A percentile compares a stretch with the other conserved stretches of the same genome.
Evolutionary conservation across 2,329 filamentous ascomycete species (phyloP).

Genomic region (Mycosphaerella arachidis): DNA sequence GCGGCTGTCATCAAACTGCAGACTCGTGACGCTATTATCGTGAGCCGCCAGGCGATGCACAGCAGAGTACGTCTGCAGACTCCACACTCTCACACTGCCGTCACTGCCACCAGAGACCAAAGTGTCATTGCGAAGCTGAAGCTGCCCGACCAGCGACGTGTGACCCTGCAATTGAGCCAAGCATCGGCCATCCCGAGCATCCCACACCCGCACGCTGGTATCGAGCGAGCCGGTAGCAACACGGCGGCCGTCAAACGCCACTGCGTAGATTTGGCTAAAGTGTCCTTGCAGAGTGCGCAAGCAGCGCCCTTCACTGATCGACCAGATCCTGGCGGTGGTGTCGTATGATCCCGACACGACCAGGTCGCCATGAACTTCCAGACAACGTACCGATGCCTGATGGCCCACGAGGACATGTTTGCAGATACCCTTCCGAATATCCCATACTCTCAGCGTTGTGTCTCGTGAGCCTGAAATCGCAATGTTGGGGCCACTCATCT

Average conservation of each 20-base stretch:
- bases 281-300: constrained; percentile 86
- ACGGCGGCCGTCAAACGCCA: constrained; percentile 89
- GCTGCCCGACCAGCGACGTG: constrained; percentile 90
- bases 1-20: constrained; percentile 93
- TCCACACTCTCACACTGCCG: constrained; percentile 95
- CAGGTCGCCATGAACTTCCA: constrained; percentile 93
- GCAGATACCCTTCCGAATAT: constrained; percentile 81
- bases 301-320: constrained; percentile 90
- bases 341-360: constrained; percentile 99
- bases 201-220: constrained; percentile 96
- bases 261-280: constrained; percentile 98
- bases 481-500: constrained; percentile 92
- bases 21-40: constrained; percentile 95
- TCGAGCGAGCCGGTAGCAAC: constrained; percentile 95
- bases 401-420: constrained; percentile 90
- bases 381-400: constrained; percentile 88
- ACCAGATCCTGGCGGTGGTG: constrained; percentile 95
- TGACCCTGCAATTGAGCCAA: constrained; percentile 92
- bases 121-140: constrained; percentile 92
- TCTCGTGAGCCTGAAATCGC: constrained; percentile 96
- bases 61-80: constrained; percentile 78
- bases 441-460: constrained; percentile 92
- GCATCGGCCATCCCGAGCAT: constrained; percentile 58
- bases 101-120: constrained; percentile 95
- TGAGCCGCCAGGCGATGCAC: constrained; percentile 94